phyloP scores from a whole-genome alignment of 345 rosid genomes.

The Camelina neglecta region DNA sequence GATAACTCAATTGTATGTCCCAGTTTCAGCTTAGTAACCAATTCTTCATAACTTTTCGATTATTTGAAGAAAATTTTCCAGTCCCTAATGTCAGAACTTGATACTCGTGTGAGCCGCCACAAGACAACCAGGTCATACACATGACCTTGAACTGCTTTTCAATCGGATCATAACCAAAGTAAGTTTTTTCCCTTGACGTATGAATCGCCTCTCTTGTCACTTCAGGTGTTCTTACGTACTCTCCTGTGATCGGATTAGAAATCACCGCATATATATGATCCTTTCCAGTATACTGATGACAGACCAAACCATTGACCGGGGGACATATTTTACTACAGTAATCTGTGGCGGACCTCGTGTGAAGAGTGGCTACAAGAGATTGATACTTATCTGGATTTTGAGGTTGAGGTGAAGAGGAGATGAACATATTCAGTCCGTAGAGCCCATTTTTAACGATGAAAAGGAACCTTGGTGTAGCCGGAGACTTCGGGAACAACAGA shows the following conservation, averaged over 20 bases:
- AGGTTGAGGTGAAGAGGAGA: not conserved
- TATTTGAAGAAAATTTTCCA: not conserved
- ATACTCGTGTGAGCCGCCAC: not conserved
- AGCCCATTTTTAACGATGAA: not conserved
- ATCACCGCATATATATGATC: not conserved
- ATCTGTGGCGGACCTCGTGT: not conserved
- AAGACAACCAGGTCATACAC: not conserved
- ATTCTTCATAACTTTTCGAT: too few relatives aligned
- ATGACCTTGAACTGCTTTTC: not conserved
- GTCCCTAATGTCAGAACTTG: not conserved
- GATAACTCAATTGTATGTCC: too few relatives aligned
- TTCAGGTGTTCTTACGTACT: not conserved
- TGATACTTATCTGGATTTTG: not conserved
- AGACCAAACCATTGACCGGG: not conserved
- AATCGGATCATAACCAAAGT: not conserved
- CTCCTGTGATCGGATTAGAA: slow-evolving; percentile 7
- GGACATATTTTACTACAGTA: not conserved
- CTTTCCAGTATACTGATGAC: not conserved
- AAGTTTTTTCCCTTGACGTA: too few relatives aligned
- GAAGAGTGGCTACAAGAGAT: not conserved
- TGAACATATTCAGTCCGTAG: not conserved
- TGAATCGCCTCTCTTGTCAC: not conserved
- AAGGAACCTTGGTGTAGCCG: not conserved
- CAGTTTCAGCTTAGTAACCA: too few relatives aligned
- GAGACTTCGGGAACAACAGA: not conserved